Base-by-base conservation (phyloP, 2,329 filamentous ascomycete species). In the Paraphoma chrysanthemicola region DNA sequence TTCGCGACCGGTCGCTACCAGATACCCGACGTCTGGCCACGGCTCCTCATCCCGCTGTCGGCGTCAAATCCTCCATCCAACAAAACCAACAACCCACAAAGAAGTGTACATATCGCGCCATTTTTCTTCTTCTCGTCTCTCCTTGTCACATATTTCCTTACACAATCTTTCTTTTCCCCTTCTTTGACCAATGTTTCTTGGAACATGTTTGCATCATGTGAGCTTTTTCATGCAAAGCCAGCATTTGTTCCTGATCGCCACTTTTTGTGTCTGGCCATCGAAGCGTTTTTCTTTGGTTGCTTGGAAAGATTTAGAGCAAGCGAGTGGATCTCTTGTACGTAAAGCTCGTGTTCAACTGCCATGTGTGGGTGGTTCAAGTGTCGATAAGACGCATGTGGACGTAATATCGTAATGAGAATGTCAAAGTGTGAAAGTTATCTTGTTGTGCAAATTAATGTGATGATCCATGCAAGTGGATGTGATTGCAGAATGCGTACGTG, bases 1-100 rank as follows among this genome's bases (percentile, higher is more conserved):
- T 69, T 68, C 63, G 63, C 60, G 59, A 65, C 69, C 70, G 64
- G 70, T 75, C 70, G 60, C 66, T 73, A 74, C 72, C 51, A 66
- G 66, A 75, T 75, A 75, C 72, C 72, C 72, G 71, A 75, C 67
- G 68, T 61, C 39, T 42, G 10, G 10, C 39, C n/a, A n/a, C 39
- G 39, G 39, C 39, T 16, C 39, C 44, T 17, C 8, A 38, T 30
- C 36, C 38, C 45, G 48, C 51, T 30, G 11, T 39, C 42, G 48
- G 52, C 56, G 59, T 59, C 59, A 58, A 56, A 30, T 16, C 51
- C 43, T 28, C 43, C 43, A 43, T 3, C 23, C 23, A 23, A 23
- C 5, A 2, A 23, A 23, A 23, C 23, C 23, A 23, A 23, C 23
- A 23, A 23, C 23, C 23, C 31, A 46, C 38, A 38, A 36, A 28